phyloP scores from a whole-genome alignment of 495 filamentous ascomycete genomes.

The Aspergillus hancockii region DNA sequence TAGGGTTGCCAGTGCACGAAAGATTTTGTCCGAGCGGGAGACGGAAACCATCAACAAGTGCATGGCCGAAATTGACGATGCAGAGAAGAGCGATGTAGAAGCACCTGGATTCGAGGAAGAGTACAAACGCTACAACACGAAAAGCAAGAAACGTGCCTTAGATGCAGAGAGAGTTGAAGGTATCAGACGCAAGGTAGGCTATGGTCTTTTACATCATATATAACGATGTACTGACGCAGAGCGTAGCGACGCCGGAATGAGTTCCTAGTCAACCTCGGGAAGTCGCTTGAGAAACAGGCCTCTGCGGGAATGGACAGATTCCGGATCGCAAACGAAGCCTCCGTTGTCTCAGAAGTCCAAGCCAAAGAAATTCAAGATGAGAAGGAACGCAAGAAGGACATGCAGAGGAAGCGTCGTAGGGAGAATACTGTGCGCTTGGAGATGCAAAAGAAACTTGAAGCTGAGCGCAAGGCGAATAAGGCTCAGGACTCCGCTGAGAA shows the following conservation, averaged over 20 bases:
- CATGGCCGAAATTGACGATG: slow-evolving; percentile 65
- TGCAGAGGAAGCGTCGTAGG: slow-evolving; percentile 95
- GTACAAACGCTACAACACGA: slow-evolving; percentile 51
- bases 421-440: slow-evolving; percentile 91
- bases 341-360: slow-evolving; percentile 81
- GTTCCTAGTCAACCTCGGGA: slow-evolving; percentile 48
- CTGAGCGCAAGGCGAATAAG: slow-evolving; percentile 69
- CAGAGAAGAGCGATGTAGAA: slow-evolving; percentile 67
- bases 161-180: slow-evolving; percentile 59
- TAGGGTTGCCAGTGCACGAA: slow-evolving; percentile 39
- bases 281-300: slow-evolving; percentile 55
- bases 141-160: slow-evolving; percentile 59
- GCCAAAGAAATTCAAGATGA: slow-evolving; percentile 88
- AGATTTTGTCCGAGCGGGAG: slow-evolving; percentile 61
- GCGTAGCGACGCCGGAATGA: slow-evolving; percentile 56
- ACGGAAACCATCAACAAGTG: slow-evolving; percentile 66
- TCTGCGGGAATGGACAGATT: slow-evolving; percentile 56
- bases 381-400: slow-evolving; percentile 99
- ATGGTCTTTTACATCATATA: slow-evolving; percentile 15
- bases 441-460: slow-evolving; percentile 80
- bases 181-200: slow-evolving; percentile 56
- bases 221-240: slow-evolving; percentile 21
- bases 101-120: slow-evolving; percentile 62
- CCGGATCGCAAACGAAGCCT: slow-evolving; percentile 57
- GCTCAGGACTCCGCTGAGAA: slow-evolving; percentile 79